Evolutionary conservation across 331 rosid species (phyloP).

Genomic region (Pyracantha coccinea): DNA sequence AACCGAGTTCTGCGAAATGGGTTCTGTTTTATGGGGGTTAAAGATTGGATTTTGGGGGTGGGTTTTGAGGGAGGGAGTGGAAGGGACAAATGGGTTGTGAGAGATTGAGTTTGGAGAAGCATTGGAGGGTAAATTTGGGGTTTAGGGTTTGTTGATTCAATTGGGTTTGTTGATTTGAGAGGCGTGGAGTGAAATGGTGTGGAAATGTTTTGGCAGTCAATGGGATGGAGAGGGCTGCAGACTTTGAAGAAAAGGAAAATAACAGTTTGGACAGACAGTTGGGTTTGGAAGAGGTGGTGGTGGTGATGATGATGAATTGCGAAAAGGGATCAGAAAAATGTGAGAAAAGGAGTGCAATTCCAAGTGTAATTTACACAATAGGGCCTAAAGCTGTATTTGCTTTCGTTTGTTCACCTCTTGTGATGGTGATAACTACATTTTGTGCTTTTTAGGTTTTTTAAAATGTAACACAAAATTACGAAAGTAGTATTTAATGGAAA

Average conservation of each 20-base stretch:
- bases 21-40: slow-evolving; percentile 6
- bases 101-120: slow-evolving; percentile 61
- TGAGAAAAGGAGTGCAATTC: background rate
- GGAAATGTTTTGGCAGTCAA: background rate
- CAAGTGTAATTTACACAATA: background rate
- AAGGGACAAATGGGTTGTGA: slow-evolving; percentile 27
- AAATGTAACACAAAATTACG: too few species aligned
- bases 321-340: too few species aligned
- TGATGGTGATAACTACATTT: too few species aligned
- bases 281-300: background rate
- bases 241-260: background rate
- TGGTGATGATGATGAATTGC: background rate
- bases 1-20: slow-evolving; percentile 20
- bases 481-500: too few species aligned
- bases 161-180: background rate
- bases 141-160: background rate
- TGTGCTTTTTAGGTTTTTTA: too few species aligned
- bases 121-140: slow-evolving; percentile 18
- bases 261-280: background rate
- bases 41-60: slow-evolving; percentile 10
- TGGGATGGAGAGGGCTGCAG: background rate
- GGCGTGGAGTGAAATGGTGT: background rate
- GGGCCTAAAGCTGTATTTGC: too few species aligned
- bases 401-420: too few species aligned
- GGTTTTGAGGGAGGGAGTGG: slow-evolving; percentile 19